These are phyloP conservation scores for Corrigiola litoralis DNA, from an alignment of 179 eudicot genomes.

Conservation along the genomic window DNA sequence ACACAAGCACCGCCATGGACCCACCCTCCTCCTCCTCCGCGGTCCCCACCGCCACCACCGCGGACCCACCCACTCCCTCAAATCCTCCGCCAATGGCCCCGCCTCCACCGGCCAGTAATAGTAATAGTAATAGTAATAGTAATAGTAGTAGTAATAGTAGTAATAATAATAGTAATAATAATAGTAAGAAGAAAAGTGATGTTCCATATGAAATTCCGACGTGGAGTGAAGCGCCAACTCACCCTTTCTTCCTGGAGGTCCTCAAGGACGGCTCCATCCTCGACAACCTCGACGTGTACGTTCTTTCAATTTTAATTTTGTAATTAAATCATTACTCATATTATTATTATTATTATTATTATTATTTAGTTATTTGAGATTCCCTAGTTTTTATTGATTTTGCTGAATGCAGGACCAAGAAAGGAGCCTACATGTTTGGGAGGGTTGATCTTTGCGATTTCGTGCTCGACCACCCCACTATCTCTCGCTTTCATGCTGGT, in stretches of 20 bases:
- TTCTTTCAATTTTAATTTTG: too few relatives aligned
- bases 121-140: not conserved
- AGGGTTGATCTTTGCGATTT: conserved; percentile 90
- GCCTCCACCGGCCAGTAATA: conserved; percentile 4
- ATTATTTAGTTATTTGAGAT: not conserved
- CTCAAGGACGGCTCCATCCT: conserved; percentile 83
- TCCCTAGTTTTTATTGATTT: not conserved
- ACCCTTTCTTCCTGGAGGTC: conserved; percentile 59
- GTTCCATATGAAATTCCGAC: conserved; percentile 70
- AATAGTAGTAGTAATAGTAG: conserved; percentile 9
- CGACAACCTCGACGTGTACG: conserved; percentile 66
- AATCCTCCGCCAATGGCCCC: not conserved
- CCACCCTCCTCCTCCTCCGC: too few relatives aligned
- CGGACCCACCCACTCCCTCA: conserved; percentile 33
- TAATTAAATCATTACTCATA: too few relatives aligned
- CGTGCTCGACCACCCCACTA: conserved; percentile 87
- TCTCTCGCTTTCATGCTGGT: conserved; percentile 98
- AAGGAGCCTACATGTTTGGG: conserved; percentile 99
- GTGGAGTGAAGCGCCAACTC: conserved; percentile 76
- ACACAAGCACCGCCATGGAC: too few relatives aligned
- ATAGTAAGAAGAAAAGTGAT: conserved; percentile 8
- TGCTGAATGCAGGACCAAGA: conserved; percentile 44
- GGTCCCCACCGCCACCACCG: conserved; percentile 37
- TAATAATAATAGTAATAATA: conserved; percentile 13
- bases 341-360: too few relatives aligned